phyloP scores from a whole-genome alignment of 495 filamentous ascomycete genomes.

The Tuber umbilicatum region DNA sequence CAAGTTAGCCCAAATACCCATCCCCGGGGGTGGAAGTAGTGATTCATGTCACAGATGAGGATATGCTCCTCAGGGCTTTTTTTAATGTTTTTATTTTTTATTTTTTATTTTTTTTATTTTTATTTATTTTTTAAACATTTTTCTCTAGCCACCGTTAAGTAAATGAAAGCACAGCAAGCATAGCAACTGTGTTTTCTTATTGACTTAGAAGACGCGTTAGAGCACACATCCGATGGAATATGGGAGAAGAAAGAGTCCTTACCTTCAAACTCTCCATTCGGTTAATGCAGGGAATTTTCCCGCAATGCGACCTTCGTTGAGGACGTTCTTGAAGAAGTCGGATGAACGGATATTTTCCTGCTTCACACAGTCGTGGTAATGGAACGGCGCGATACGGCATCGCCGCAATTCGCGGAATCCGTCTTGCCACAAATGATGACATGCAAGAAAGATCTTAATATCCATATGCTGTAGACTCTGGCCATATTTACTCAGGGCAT shows the following conservation, averaged over 20 bases:
- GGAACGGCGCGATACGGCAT: conserved; percentile 33
- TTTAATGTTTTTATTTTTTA: neutral
- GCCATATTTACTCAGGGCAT: conserved; percentile 22
- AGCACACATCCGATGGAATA: neutral
- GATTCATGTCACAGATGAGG: neutral
- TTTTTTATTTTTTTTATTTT: neutral
- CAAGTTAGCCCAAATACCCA: neutral
- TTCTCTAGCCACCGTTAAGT: neutral
- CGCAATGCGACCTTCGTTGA: conserved; percentile 25
- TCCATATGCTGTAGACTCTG: conserved; percentile 27
- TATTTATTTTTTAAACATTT: neutral
- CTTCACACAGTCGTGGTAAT: conserved; percentile 29
- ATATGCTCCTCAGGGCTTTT: neutral
- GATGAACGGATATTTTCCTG: conserved; percentile 26
- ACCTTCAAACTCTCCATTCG: conserved; percentile 15
- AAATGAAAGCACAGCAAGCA: neutral
- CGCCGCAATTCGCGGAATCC: conserved; percentile 22
- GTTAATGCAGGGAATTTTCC: conserved; percentile 30
- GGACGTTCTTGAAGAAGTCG: conserved; percentile 28
- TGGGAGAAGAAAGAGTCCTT: neutral
- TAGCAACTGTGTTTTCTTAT: neutral
- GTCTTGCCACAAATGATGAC: conserved; percentile 32
- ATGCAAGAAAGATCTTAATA: conserved; percentile 35
- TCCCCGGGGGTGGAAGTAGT: neutral
- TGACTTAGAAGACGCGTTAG: neutral